These are phyloP conservation scores for Chlorencoelia australis DNA, from an alignment of 2,329 filamentous ascomycete genomes.

Conservation along the genomic window DNA sequence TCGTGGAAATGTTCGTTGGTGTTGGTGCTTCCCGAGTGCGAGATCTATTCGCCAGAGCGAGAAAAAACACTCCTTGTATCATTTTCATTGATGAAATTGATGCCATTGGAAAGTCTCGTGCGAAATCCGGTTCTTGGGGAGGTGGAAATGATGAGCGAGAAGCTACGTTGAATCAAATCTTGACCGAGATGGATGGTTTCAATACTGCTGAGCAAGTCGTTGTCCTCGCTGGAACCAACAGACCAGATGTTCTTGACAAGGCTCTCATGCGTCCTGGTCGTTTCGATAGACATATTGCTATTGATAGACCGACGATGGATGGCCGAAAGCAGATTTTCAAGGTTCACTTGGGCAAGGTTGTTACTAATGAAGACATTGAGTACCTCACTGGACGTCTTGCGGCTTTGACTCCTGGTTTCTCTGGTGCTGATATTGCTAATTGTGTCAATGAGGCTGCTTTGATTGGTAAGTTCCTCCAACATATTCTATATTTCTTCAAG, in stretches of 20 bases:
- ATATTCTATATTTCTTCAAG: not conserved
- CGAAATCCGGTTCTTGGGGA: conserved; percentile 66
- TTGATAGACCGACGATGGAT: conserved; percentile 93
- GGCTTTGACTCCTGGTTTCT: conserved; percentile 90
- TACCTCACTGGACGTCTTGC: conserved; percentile 80
- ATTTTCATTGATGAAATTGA: conserved; percentile 99
- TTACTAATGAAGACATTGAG: conserved; percentile 82
- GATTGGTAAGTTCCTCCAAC: conserved; percentile 61
- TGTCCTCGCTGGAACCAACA: conserved; percentile 91
- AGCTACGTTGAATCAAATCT: conserved; percentile 92
- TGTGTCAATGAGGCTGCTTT: conserved; percentile 96
- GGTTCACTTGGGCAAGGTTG: conserved; percentile 90
- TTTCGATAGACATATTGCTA: conserved; percentile 92
- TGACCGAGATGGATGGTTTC: conserved; percentile 99
- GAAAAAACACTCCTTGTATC: conserved; percentile 95
- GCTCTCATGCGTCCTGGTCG: conserved; percentile 93
- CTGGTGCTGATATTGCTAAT: conserved; percentile 96
- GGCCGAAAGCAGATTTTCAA: conserved; percentile 92
- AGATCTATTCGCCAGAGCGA: conserved; percentile 86
- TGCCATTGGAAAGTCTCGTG: conserved; percentile 84
- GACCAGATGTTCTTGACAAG: conserved; percentile 88
- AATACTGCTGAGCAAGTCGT: conserved; percentile 95
- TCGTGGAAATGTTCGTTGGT: conserved; percentile 99
- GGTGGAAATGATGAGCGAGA: conserved; percentile 97
- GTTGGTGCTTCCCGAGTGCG: conserved; percentile 92